Evolutionary conservation across 306 rosid genomes (phyloP), one percentile per base, ranked within the genome.

Genomic region (Erythrophleum fordii): DNA sequence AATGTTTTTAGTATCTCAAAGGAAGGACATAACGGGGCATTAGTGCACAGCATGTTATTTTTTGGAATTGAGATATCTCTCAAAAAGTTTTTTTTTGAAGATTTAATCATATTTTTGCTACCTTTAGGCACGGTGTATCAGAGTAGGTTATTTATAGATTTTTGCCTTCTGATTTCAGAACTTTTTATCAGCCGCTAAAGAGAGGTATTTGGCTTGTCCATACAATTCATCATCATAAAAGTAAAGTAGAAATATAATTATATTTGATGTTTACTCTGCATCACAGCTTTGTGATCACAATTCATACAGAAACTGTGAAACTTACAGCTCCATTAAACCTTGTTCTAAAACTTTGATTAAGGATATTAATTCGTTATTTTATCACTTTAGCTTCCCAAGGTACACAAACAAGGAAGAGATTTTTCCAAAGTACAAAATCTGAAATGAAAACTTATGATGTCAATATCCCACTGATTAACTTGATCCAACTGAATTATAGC

Each of bases 401-500:
- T 17, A 17, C 25, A 64, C 70, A 73, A 67, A 74, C 44, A 60
- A 60, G 64, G 49, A 65, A 71, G 42, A 31, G 9, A 35, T 62
- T 61, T 66, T 75, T 60, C 18, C 25, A 11, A 12, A 76, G 77
- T 6, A 48, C 31, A 74, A 69, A 65, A 64, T 53, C 56, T 61
- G 44, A 77, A 46, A 20, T 62, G 81, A 81, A 77, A 25, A 52
- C 49, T 20, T 26, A 65, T 53, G 55, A 59, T 42, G 42, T 66
- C 37, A 29, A 46, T 72, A 62, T 62, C 22, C 17, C 17, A 22
- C 55, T 13, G 41, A 56, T 25, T 44, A 65, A 79, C 31, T 70
- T 66, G 46, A 75, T 79, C 69, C 42, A 82, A 51, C 14, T 56
- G n/a, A 80, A 65, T 39, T 86, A 69, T 26, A 80, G 56, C 51